Evolutionary conservation across 805 yeast species (phyloP), one percentile per base, ranked within the genome.

Genomic region (Candida stauntonica): DNA sequence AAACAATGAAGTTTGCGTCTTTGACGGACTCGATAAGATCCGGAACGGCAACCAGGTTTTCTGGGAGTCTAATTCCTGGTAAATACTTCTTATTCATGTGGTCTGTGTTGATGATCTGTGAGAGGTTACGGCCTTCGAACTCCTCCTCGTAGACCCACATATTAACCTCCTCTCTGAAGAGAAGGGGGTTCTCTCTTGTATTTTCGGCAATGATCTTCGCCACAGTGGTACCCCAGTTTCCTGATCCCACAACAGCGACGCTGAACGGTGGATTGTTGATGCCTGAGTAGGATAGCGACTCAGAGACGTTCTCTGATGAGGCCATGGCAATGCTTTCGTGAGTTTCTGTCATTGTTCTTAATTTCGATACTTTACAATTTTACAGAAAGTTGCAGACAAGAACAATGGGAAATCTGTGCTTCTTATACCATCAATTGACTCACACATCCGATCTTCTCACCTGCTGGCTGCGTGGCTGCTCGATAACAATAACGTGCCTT

Each of bases 141-240:
- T 38, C 44, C 64, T 89, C 98, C 63, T 91, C 88, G 54, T 70
- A 85, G 12, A 89, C 98, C 98, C 98, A 89, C 97, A 91, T 88
- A 51, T 79, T 77, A 26, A 89, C 96, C 33, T 72, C 64, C 42
- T 65, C 65, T 37, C 75, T 73, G 61, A 91, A 89, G 53, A 84
- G 64, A 20, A 77, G 68, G 18, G 87, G 79, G 61, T 85, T 74
- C 50, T 75, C 79, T 18, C 69, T 67, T 29, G 88, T 70, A 64
- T 87, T 87, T 63, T 91, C 97, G 18, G 96, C 89, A 19, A 87
- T 80, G 35, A 91, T 84, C 63, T 91, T 91, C 46, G 97, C 96
- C 38, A 91, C 87, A 7, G 97, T 89, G 29, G 96, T 86, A 43
- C 98, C 98, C 83, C 98, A 91, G 66, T 91, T 91, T 54, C 98